Evolutionary conservation across 2,329 filamentous ascomycete species (phyloP).

Genomic region (Penicillium sp.): DNA sequence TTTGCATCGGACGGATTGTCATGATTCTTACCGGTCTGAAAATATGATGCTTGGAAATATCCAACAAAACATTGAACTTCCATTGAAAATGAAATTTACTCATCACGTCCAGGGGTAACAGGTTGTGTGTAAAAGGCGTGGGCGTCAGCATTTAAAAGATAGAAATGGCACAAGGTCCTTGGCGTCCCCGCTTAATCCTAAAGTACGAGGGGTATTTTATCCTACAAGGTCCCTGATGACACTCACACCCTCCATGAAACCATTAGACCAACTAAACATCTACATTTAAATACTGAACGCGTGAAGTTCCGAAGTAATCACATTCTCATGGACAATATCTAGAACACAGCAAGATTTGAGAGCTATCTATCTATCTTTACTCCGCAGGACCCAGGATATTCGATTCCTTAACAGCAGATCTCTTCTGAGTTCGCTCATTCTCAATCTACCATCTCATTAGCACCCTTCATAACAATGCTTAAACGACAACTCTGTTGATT

Average conservation of each 20-base stretch:
- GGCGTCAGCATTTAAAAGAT: background rate
- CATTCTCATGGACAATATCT: background rate
- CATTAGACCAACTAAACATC: too few relatives aligned
- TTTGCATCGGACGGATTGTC: constrained; percentile 19
- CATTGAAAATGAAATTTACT: background rate
- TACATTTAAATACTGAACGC: background rate
- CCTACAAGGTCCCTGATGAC: background rate
- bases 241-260: background rate
- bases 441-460: constrained; percentile 31
- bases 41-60: constrained; percentile 29
- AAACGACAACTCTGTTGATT: too few relatives aligned
- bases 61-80: constrained; percentile 17
- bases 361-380: constrained; percentile 11
- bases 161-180: background rate
- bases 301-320: background rate
- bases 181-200: background rate
- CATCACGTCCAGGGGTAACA: background rate
- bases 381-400: constrained; percentile 39
- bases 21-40: constrained; percentile 30
- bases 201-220: background rate
- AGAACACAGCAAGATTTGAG: background rate
- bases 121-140: background rate
- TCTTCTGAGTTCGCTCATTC: constrained; percentile 36
- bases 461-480: background rate
- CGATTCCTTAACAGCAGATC: constrained; percentile 38